Conservation (phyloP, 2,329 filamentous ascomycete species). For the Aureobasidium mangrovei region DNA sequence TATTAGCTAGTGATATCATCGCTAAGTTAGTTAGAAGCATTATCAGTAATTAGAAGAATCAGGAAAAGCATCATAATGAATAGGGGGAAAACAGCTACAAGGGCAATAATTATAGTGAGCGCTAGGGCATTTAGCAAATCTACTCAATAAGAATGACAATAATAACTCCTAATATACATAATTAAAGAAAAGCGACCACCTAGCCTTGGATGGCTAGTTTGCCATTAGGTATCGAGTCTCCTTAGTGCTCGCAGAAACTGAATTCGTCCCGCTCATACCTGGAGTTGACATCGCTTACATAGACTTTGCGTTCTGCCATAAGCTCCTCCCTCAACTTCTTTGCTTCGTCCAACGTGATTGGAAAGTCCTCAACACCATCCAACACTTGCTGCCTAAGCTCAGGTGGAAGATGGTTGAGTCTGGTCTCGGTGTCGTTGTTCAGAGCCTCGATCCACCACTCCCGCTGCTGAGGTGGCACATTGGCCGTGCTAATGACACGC, state of each 20-base stretch:
- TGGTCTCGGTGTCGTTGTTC: conserved; percentile 1
- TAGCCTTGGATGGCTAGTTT: too few species aligned
- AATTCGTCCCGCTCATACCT: conserved; percentile 19
- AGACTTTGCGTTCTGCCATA: conserved; percentile 24
- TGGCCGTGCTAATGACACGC: conserved; percentile 42
- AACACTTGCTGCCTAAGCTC: conserved; percentile 25
- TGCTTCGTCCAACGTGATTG: conserved; percentile 23
- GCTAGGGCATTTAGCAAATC: too few species aligned
- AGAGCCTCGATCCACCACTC: conserved; percentile 32
- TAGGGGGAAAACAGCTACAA: too few species aligned
- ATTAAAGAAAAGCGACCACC: too few species aligned
- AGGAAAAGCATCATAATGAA: too few species aligned
- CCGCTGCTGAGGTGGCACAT: conserved; percentile 41
- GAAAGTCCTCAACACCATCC: conserved; percentile 22
- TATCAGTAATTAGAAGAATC: too few species aligned
- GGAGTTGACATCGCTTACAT: conserved; percentile 15
- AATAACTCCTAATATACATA: too few species aligned
- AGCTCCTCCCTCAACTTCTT: conserved; percentile 22
- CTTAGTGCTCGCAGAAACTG: conserved; percentile 26
- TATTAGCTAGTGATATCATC: too few species aligned
- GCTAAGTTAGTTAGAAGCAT: too few species aligned
- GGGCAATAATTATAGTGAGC: too few species aligned
- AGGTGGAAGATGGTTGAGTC: conserved; percentile 19
- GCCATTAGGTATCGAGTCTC: not conserved
- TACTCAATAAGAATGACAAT: too few species aligned